Base-by-base conservation (phyloP, 2,329 filamentous ascomycete genomes). In the Aureobasidium zeae region DNA sequence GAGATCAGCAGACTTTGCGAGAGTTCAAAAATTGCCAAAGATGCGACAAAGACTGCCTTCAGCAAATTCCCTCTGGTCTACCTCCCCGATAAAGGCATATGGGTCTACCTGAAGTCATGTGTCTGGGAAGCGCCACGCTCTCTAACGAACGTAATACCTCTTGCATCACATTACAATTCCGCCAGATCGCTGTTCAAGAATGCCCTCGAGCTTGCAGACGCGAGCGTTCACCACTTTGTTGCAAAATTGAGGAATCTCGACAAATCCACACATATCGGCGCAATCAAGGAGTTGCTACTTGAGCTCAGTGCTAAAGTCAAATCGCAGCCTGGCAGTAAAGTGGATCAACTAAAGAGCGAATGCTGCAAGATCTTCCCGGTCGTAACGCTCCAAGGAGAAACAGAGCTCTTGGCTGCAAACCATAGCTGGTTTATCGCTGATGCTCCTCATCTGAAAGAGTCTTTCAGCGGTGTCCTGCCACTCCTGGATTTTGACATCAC, bases 391-490 rank as follows among this genome's bases (percentile, higher is more conserved):
- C 11, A 36, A 8, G 22, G 36, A 6, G 11, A 25, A 25, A 11
- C 22, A 6, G 11, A 6, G 22, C 22, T 25, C 22, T 6, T 25
- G 11, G 22, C 6, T 6, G 6, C 22, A 11, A 13, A 8, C 11
- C 25, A 45, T 13, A 22, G 15, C 5, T 45, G 43, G 43, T 45
- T 22, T 20, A 45, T 45, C 4, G 33, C 43, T 5, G 43, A 45
- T 29, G 31, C 7, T 3, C 15, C 3, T 3, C 6, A 30, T 8
- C 12, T 45, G 11, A 31, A 5, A 1, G 20, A 3, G 12, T 13
- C 43, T 4, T 45, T 45, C 9, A 10, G 4, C 3, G 26, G 21
- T 5, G 6, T 24, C 2, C 5, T 45, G 10, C 34, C 26, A 2
- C 34, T 45, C 9, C 26, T 45, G 7, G 43, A 45, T 7, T 45